phyloP scores from a whole-genome alignment of 768 basidiomycete species.

The Boletus patriciae region DNA sequence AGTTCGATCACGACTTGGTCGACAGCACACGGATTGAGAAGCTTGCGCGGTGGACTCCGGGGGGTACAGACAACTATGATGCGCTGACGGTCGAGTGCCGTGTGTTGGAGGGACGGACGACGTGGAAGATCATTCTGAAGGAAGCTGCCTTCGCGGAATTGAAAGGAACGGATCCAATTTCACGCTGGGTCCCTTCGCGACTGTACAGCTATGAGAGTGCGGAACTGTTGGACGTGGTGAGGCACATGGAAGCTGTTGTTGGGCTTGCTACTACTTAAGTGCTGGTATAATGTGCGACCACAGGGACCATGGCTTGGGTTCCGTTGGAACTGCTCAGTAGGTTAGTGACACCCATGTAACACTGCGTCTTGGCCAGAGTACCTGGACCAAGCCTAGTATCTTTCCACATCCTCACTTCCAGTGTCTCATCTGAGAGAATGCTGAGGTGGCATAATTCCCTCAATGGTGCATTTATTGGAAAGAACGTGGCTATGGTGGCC shows the following conservation, averaged over 20 bases:
- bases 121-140: conserved; percentile 18
- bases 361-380: too few relatives aligned
- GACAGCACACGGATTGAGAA: conserved; percentile 13
- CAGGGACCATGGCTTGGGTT: too few relatives aligned
- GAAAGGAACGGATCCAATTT: conserved; percentile 13
- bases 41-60: conserved; percentile 12
- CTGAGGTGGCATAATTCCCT: conserved; percentile 17
- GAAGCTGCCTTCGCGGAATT: conserved; percentile 7
- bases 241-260: conserved; percentile 12
- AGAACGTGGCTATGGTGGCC: conserved; percentile 4
- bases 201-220: conserved; percentile 15
- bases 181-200: conserved; percentile 3
- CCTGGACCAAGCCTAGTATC: too few relatives aligned
- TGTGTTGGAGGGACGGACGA: conserved; percentile 8
- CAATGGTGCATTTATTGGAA: conserved; percentile 11
- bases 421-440: too few relatives aligned
- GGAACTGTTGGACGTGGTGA: conserved; percentile 18
- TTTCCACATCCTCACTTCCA: too few relatives aligned
- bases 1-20: conserved; percentile 19
- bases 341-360: too few relatives aligned
- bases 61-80: not conserved
- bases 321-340: too few relatives aligned
- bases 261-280: not conserved
- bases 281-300: too few relatives aligned
- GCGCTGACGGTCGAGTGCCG: conserved; percentile 20